Percentiles rank a stretch among this genome's conserved stretches.
Conservation (phyloP, 2,329 filamentous ascomycete genomes). For the Apiospora aurea region DNA sequence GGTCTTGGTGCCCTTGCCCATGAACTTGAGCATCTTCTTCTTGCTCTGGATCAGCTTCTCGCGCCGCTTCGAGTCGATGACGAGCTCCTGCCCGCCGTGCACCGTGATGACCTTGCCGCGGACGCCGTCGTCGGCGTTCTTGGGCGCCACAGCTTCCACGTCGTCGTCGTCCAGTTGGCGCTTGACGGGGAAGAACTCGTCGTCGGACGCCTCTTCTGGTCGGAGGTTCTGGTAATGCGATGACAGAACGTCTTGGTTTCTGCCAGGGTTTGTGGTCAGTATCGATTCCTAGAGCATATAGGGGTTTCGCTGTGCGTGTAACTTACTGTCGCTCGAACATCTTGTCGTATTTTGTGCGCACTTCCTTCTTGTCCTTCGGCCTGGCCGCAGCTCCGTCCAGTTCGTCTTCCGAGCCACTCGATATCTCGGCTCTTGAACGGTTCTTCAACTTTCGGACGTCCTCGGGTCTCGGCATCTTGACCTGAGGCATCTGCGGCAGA, state of each 20-base stretch:
- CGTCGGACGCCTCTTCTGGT: constrained; percentile 67
- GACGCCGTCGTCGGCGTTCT: constrained; percentile 43
- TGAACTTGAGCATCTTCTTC: constrained; percentile 91
- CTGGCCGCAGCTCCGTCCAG: constrained; percentile 62
- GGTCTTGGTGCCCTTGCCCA: constrained; percentile 83
- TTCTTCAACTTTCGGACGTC: constrained; percentile 90
- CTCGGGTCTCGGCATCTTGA: constrained; percentile 91
- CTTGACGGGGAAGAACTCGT: constrained; percentile 89
- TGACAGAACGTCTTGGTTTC: constrained; percentile 95
- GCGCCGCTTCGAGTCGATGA: constrained; percentile 92
- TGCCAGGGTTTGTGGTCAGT: constrained; percentile 39
- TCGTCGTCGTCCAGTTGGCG: constrained; percentile 79
- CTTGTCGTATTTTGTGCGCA: constrained; percentile 93
- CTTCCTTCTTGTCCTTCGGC: constrained; percentile 71
- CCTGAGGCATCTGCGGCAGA: constrained; percentile 87
- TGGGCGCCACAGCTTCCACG: constrained; percentile 57
- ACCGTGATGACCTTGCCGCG: constrained; percentile 68
- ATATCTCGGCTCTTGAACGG: constrained; percentile 73
- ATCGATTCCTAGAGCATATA: not conserved
- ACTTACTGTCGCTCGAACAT: constrained; percentile 81
- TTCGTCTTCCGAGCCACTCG: constrained; percentile 65
- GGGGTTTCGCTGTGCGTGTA: not conserved
- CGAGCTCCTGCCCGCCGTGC: constrained; percentile 73
- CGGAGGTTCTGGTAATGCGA: constrained; percentile 92
- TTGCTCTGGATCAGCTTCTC: constrained; percentile 96